These are phyloP conservation scores for Acanthamoeba sp. DNA, from an alignment of 208 protist species.

Conservation along the genomic window DNA sequence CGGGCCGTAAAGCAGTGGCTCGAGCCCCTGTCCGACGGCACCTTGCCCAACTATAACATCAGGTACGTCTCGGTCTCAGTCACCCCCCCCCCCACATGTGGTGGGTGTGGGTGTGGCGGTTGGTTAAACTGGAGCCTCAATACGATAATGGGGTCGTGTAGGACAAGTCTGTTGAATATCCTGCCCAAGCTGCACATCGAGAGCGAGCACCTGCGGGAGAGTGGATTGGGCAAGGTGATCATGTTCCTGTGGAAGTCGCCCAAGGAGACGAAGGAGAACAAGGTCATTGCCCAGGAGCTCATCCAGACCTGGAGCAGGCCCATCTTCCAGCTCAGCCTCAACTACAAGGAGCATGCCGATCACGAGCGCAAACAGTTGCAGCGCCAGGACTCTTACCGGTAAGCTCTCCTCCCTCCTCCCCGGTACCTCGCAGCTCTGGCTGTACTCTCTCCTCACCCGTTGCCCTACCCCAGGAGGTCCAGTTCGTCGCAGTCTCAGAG, in stretches of 20 bases:
- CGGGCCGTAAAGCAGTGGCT: conserved; percentile 28
- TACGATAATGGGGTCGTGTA: background rate
- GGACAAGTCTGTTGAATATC: conserved; percentile 1
- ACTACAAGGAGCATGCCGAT: conserved; percentile 47
- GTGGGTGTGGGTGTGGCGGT: background rate
- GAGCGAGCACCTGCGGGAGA: conserved; percentile 51
- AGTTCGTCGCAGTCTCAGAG: background rate
- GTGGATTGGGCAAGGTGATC: conserved; percentile 26
- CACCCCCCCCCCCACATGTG: background rate
- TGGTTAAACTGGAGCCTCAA: too few species aligned
- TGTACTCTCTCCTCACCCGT: background rate
- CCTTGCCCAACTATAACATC: conserved; percentile 63
- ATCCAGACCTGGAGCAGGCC: conserved; percentile 68
- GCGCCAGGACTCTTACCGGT: conserved; percentile 17
- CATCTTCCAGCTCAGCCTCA: conserved; percentile 57
- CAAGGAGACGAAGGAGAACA: conserved; percentile 73
- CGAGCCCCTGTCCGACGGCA: conserved; percentile 13
- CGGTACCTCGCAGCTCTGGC: background rate
- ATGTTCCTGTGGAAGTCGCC: conserved; percentile 68
- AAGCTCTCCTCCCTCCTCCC: background rate
- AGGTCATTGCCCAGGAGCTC: conserved; percentile 60
- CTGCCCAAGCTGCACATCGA: conserved; percentile 32
- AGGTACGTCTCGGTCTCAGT: background rate
- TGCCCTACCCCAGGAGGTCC: background rate
- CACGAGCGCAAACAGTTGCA: conserved; percentile 18